These are phyloP conservation scores for Chenopodium quinoa DNA, from an alignment of 148 eudicot species.

Conservation along the genomic window DNA sequence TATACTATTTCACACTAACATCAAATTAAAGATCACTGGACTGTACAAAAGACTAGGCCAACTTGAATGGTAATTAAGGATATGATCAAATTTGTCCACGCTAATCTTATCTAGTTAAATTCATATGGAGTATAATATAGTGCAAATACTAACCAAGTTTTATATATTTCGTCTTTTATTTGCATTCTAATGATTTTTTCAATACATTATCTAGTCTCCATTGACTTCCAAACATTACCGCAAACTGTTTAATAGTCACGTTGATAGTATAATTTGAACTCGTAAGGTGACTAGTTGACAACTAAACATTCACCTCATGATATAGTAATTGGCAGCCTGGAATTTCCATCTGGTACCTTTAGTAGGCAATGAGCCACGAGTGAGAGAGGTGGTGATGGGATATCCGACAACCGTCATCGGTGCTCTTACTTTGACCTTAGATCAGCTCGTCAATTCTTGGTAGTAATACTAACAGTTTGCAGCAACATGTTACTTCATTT, in stretches of 20 bases:
- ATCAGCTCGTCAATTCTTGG: neutral
- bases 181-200: neutral
- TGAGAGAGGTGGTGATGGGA: neutral
- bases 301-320: neutral
- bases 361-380: neutral
- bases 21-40: neutral
- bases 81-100: neutral
- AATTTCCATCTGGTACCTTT: neutral
- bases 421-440: too few species aligned
- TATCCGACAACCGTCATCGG: neutral
- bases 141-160: neutral
- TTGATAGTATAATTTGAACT: neutral
- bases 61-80: neutral
- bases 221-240: too few species aligned
- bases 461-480: neutral
- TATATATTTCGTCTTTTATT: neutral
- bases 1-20: neutral
- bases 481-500: neutral
- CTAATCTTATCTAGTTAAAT: neutral
- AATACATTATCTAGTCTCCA: too few species aligned
- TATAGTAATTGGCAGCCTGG: neutral
- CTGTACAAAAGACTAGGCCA: neutral
- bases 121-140: neutral
- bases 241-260: neutral
- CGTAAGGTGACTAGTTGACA: neutral